phyloP scores from a whole-genome alignment of 345 rosid species.

The Pistacia vera region DNA sequence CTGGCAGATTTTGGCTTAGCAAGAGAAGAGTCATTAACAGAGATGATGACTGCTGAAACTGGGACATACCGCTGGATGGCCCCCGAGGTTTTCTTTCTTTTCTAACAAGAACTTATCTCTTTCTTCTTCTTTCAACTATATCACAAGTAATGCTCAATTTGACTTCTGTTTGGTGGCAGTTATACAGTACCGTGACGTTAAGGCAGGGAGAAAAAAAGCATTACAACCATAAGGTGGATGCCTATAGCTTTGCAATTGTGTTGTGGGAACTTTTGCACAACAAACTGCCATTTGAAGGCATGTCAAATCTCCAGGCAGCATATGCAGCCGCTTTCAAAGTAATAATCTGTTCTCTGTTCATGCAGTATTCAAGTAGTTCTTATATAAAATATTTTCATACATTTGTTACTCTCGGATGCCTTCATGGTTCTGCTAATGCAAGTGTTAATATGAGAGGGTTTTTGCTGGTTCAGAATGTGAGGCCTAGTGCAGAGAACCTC shows the following conservation, averaged over 20 bases:
- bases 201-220: conserved; percentile 95
- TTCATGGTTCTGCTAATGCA: neutral
- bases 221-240: conserved; percentile 94
- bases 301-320: conserved; percentile 98
- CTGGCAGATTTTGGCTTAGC: conserved; percentile 97
- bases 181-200: conserved; percentile 93
- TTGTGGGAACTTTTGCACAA: conserved; percentile 97
- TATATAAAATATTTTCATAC: too few species aligned
- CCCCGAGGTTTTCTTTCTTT: conserved; percentile 63
- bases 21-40: conserved; percentile 93
- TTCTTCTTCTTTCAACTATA: neutral
- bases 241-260: conserved; percentile 95
- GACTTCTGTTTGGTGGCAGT: conserved; percentile 41
- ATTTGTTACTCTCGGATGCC: neutral
- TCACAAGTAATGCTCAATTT: conserved; percentile 3
- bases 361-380: neutral
- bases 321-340: conserved; percentile 97
- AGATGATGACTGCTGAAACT: conserved; percentile 99
- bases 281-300: conserved; percentile 92
- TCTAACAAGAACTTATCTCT: neutral
- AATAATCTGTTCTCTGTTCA: conserved; percentile 12
- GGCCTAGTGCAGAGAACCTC: conserved; percentile 89
- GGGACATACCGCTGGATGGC: conserved; percentile 99
- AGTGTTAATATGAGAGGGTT: conserved; percentile 4
- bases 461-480: conserved; percentile 59